These are phyloP conservation scores for Miamiensis avidus DNA, from an alignment of 169 alveolate genomes.

Conservation along the genomic window DNA sequence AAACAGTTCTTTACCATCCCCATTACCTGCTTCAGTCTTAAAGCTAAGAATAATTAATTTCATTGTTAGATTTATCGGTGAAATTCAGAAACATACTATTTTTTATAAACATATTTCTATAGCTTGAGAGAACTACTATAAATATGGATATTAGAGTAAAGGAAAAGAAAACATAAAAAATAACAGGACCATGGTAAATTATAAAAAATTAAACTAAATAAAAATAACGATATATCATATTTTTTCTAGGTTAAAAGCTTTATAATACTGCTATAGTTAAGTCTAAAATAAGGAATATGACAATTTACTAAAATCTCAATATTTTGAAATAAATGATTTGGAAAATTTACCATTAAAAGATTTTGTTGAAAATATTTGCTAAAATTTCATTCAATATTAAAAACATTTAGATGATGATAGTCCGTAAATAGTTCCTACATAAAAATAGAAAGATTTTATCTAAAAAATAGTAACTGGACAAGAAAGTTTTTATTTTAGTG, in stretches of 20 bases:
- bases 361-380: background rate
- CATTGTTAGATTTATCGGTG: background rate
- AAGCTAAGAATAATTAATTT: background rate
- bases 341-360: background rate
- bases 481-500: constrained; percentile 8
- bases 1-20: background rate
- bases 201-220: no score
- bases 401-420: background rate
- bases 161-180: background rate
- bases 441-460: background rate
- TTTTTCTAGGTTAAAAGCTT: no score
- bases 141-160: background rate
- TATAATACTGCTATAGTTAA: background rate
- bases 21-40: background rate
- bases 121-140: background rate
- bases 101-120: background rate
- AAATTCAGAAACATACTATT: background rate
- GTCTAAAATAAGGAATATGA: background rate
- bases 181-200: background rate
- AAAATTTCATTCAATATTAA: background rate
- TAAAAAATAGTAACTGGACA: background rate
- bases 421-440: background rate
- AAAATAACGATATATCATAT: no score
- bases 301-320: background rate
- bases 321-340: background rate